Evolutionary conservation across 2,329 filamentous ascomycete genomes (phyloP).

Genomic region (Alternaria gansuensis): DNA sequence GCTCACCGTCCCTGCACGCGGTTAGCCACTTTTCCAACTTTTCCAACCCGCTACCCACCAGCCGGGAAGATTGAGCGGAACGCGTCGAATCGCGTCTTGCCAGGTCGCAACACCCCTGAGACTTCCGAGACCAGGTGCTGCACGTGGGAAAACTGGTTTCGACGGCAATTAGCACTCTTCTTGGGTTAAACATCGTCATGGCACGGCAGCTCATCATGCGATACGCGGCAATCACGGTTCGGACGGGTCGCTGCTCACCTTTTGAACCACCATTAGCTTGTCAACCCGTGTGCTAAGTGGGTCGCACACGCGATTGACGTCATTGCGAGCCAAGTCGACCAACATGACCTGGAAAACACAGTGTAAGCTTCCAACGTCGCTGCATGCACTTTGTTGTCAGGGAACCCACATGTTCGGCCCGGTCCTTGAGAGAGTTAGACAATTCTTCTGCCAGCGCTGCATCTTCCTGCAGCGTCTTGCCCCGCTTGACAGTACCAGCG

Average conservation of each 20-base stretch:
- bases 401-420: constrained; percentile 51
- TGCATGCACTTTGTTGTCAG: constrained; percentile 20
- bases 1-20: constrained; percentile 72
- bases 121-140: constrained; percentile 98
- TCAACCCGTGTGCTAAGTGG: constrained; percentile 90
- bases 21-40: constrained; percentile 26
- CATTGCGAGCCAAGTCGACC: constrained; percentile 93
- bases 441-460: constrained; percentile 79
- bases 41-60: constrained; percentile 57
- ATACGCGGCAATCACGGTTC: constrained; percentile 15
- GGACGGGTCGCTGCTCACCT: constrained; percentile 36
- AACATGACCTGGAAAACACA: constrained; percentile 81
- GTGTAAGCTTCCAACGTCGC: constrained; percentile 67
- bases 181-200: not conserved
- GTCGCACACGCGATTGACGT: constrained; percentile 94
- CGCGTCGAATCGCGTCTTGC: constrained; percentile 90
- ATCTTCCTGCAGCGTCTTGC: constrained; percentile 82
- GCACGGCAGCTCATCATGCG: constrained; percentile 11
- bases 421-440: constrained; percentile 84
- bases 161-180: constrained; percentile 20
- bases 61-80: constrained; percentile 97
- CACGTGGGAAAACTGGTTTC: constrained; percentile 82
- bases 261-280: constrained; percentile 78
- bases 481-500: constrained; percentile 91
- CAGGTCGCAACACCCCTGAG: constrained; percentile 83